Base-by-base conservation (phyloP, 306 rosid species). In the Cotoneaster glaucophyllus region DNA sequence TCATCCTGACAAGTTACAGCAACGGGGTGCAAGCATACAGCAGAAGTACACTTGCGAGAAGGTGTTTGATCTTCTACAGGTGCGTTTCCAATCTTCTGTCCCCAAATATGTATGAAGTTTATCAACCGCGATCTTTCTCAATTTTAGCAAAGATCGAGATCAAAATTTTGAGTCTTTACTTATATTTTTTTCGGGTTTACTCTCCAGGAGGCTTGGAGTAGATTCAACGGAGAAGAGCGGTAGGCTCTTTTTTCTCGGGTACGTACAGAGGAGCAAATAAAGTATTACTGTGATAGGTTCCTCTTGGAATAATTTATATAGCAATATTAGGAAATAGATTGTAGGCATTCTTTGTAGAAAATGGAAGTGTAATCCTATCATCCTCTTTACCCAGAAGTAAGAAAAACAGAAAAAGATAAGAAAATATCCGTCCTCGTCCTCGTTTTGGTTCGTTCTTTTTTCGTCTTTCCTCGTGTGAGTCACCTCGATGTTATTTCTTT, bases 31-130 rank as follows among this genome's bases (percentile, higher is more conserved):
- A 48, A 92, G 85, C 88, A 89, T 90, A 76, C 96, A 90, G 81
- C 98, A 94, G 63, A 94, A 91, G 84, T 88, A 90, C 88, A 81
- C 70, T 32, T 94, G 97, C 67, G 98, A 94, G 83, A 94, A 94
- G 88, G 98, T 92, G 86, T 94, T 91, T 65, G 97, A 94, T 90
- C 98, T 94, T 80, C 85, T 94, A 61, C 88, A 94, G 98, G 98
- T 91, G 78, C 41, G 93, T 71, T 70, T 19, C 45, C 67, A 22
- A 67, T 70, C 32, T 45, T 71, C 62, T 41, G 71, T 34, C 64
- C 52, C 29, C 48, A 52, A 57, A 70, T 32, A 24, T 43, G 24
- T 44, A 50, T 45, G n/a, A 70, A 48, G 75, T 32, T 29, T 74
- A 69, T 48, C 70, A 78, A 31, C 24, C 4, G 18, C 32, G 17